These are phyloP conservation scores for Phylloporus sp. DNA, from an alignment of 768 basidiomycete species.

Conservation along the genomic window DNA sequence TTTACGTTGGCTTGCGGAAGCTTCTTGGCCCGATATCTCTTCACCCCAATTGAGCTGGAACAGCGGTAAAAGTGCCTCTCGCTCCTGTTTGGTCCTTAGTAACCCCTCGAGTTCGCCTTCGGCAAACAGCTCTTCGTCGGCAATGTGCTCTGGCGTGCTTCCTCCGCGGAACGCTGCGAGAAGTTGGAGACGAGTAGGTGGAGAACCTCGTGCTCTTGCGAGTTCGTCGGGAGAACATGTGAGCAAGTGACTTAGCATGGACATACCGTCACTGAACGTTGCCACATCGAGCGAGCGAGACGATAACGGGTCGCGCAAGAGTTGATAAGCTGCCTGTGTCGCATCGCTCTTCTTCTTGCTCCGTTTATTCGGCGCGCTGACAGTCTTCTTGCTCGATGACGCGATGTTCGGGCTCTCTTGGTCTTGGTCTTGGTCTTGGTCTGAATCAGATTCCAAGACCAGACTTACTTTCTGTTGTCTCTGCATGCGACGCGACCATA, in stretches of 20 bases:
- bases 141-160: slow-evolving; percentile 42
- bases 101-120: slow-evolving; percentile 64
- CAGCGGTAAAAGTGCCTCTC: slow-evolving; percentile 35
- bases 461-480: slow-evolving; percentile 33
- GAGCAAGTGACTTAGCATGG: slow-evolving; percentile 51
- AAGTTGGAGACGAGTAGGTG: slow-evolving; percentile 64
- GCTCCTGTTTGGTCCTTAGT: slow-evolving; percentile 50
- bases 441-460: slow-evolving; percentile 34
- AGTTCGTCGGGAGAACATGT: slow-evolving; percentile 36
- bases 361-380: slow-evolving; percentile 23
- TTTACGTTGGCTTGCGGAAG: neutral
- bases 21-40: slow-evolving; percentile 26
- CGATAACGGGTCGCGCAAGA: slow-evolving; percentile 56
- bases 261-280: slow-evolving; percentile 15
- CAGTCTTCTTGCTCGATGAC: slow-evolving; percentile 1
- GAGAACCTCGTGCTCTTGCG: slow-evolving; percentile 20
- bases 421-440: slow-evolving; percentile 29
- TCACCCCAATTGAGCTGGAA: slow-evolving; percentile 36
- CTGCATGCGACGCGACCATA: slow-evolving; percentile 43
- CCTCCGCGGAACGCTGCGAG: slow-evolving; percentile 57
- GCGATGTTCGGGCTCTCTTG: slow-evolving; percentile 13
- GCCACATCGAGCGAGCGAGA: slow-evolving; percentile 18
- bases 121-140: slow-evolving; percentile 68
- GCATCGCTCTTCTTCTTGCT: slow-evolving; percentile 27
- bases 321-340: slow-evolving; percentile 46